Base-by-base conservation (phyloP, 495 filamentous ascomycete genomes). In the Thermochaetoides thermophila region DNA sequence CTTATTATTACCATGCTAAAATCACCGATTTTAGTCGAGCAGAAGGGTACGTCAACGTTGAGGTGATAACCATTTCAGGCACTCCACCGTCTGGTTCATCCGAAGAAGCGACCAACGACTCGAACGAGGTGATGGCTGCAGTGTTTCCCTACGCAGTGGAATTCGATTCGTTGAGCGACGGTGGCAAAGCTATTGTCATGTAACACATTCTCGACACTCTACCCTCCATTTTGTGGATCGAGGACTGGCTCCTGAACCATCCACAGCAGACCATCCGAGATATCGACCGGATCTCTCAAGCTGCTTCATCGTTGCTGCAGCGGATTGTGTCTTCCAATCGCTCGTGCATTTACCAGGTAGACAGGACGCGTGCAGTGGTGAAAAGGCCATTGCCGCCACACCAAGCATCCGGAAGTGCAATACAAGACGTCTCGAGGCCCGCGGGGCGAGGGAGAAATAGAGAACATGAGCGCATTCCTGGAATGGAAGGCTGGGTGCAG, bases 241-340 rank as follows among this genome's bases (percentile, higher is more conserved):
- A 55, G 34, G 32, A 48, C 0, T 89, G 69, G 44, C 57, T 94
- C 13, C 39, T 50, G 25, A 39, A 42, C 5, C 47, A 49, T 32
- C 55, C 41, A 14, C 57, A 55, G 26, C 59, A 38, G 12, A 44
- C 43, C 24, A 59, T 93, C 16, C 55, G 59, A 16, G 54, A 57
- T 8, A 91, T 82, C 80, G 46, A 55, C 1, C 59, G 71, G 0
- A 61, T 93, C 8, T 69, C 73, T 2, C 77, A 74, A 3, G 63
- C 80, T 5, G 73, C 79, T 2, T 49, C 82, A 4, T 70, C 73
- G 17, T 47, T 91, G 5, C 60, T 94, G 12, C 69, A 80, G 37
- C 94, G 87, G 87, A 81, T 96, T 39, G 75, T 96, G 33, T 81
- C 84, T 1, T 92, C 84, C 0, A 93, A 93, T 46, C 64, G 83